Conservation (phyloP, 768 basidiomycete species). For the Hemileccinum impolitum region DNA sequence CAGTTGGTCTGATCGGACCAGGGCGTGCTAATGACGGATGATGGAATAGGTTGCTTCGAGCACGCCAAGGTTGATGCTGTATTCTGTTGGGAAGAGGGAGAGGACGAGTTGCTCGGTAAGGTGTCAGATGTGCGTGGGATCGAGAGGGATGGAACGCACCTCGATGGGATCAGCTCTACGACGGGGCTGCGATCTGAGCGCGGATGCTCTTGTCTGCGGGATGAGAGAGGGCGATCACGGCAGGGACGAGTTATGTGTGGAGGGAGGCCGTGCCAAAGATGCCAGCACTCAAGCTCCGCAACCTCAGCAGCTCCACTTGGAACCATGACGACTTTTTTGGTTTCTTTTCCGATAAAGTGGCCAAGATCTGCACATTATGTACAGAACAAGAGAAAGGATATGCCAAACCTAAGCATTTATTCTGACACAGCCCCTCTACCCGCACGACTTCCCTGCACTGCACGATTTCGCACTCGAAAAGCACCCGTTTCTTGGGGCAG, state of each 20-base stretch:
- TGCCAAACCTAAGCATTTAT: slow-evolving; percentile 1
- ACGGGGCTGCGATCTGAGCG: slow-evolving; percentile 88
- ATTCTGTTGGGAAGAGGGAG: slow-evolving; percentile 78
- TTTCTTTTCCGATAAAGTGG: slow-evolving; percentile 75
- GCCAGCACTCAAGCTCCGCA: too few species aligned
- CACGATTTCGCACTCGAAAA: slow-evolving; percentile 58
- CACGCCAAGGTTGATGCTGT: slow-evolving; percentile 84
- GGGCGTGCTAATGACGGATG: slow-evolving; percentile 89
- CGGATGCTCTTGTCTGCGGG: slow-evolving; percentile 70
- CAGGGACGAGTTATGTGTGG: slow-evolving; percentile 85
- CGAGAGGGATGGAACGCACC: slow-evolving; percentile 47
- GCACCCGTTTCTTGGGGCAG: slow-evolving; percentile 68
- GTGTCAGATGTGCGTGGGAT: slow-evolving; percentile 15
- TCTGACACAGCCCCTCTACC: slow-evolving; percentile 17
- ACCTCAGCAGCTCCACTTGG: too few species aligned
- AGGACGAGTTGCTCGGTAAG: slow-evolving; percentile 75
- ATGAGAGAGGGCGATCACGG: slow-evolving; percentile 84
- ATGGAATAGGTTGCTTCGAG: slow-evolving; percentile 95
- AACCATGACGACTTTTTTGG: slow-evolving; percentile 83
- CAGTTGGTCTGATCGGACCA: slow-evolving; percentile 81
- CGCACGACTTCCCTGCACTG: slow-evolving; percentile 44
- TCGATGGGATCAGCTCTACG: slow-evolving; percentile 85
- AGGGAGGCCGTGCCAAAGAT: too few species aligned
- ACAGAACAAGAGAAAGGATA: slow-evolving; percentile 41
- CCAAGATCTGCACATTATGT: too few species aligned